Evolutionary conservation across 805 yeast species (phyloP).

Genomic region (Ascoidea rubescens): DNA sequence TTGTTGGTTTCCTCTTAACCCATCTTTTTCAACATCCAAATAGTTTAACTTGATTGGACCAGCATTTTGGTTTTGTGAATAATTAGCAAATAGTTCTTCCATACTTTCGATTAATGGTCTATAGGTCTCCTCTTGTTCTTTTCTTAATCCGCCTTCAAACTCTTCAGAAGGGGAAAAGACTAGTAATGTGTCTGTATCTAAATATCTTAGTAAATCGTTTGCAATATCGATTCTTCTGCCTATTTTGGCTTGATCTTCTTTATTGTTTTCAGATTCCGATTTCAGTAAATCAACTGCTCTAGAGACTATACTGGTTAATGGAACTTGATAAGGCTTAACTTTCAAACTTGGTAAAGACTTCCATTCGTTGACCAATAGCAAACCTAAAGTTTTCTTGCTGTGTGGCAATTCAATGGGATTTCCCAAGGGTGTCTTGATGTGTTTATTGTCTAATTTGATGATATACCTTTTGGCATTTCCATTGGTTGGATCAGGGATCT

Average conservation of each 20-base stretch:
- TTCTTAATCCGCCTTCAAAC: constrained; percentile 70
- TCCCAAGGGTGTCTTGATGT: constrained; percentile 79
- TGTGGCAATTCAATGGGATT: constrained; percentile 51
- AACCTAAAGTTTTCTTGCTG: constrained; percentile 48
- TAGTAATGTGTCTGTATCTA: constrained; percentile 89
- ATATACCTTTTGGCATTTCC: neutral
- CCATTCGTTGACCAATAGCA: constrained; percentile 83
- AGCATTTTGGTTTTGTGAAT: constrained; percentile 12
- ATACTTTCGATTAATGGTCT: constrained; percentile 59
- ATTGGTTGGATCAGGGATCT: constrained; percentile 17
- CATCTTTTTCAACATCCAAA: constrained; percentile 73
- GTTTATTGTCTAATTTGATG: constrained; percentile 58
- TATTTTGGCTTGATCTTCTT: constrained; percentile 41
- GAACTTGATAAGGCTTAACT: constrained; percentile 67
- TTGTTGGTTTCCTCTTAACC: constrained; percentile 74
- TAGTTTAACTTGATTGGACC: constrained; percentile 29
- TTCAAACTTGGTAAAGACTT: constrained; percentile 47
- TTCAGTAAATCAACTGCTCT: constrained; percentile 69
- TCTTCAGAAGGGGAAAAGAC: constrained; percentile 73
- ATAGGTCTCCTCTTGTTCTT: constrained; percentile 67
- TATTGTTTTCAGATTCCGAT: constrained; percentile 20
- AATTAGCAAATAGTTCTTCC: constrained; percentile 41
- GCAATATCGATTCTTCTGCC: constrained; percentile 46
- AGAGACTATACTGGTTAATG: constrained; percentile 77
- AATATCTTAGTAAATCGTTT: constrained; percentile 54